Conservation (phyloP, 371 early-diverging fungal genomes). For the Zopfochytrium polystomum region DNA sequence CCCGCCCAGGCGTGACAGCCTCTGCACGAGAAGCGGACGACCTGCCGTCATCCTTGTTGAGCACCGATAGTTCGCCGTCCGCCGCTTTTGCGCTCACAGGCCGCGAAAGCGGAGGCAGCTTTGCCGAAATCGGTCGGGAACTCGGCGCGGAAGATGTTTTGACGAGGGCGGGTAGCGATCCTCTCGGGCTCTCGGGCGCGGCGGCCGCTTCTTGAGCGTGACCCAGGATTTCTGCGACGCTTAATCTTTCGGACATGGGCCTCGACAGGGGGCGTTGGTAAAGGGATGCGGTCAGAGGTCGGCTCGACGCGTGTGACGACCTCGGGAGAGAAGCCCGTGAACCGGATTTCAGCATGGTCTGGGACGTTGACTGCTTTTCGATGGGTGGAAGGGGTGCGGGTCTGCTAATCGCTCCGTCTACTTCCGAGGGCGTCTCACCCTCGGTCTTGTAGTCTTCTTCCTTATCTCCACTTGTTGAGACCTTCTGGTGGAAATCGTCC, state of each 20-base stretch:
- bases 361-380: no score
- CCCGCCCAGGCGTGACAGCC: no score
- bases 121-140: conserved; percentile 16
- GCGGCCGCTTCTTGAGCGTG: not conserved
- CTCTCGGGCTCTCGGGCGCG: not conserved
- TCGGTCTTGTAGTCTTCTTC: no score
- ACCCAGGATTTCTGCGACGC: not conserved
- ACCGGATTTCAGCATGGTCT: no score
- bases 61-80: not conserved
- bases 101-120: not conserved
- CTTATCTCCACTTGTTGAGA: no score
- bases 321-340: no score
- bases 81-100: not conserved
- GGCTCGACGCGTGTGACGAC: not conserved
- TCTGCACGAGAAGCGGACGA: no score
- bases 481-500: no score
- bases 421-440: no score
- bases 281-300: no score
- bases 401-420: no score
- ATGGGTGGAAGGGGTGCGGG: no score
- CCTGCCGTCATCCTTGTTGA: not conserved
- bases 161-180: conserved; percentile 18
- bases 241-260: not conserved
- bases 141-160: conserved; percentile 19
- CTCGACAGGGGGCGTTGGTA: conserved; percentile 1